Percentiles rank a stretch among this genome's conserved stretches.
phyloP scores from a whole-genome alignment of 2,329 filamentous ascomycete genomes.

The Epichloe uncinata region DNA sequence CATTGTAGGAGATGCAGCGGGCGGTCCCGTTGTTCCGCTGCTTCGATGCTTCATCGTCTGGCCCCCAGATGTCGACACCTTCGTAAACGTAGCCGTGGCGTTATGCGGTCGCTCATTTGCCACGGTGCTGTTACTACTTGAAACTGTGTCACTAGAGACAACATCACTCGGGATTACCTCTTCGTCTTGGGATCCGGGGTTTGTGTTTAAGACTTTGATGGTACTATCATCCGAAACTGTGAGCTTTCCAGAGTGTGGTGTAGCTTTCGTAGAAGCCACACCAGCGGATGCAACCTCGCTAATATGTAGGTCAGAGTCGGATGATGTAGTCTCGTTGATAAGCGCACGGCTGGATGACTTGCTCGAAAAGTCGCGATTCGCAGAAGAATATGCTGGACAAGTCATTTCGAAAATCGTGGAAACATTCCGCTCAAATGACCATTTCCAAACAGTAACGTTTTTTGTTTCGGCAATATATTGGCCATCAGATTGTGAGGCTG shows the following conservation, averaged over 20 bases:
- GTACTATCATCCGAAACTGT: neutral
- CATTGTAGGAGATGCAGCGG: conserved; percentile 54
- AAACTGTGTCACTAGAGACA: neutral
- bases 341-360: neutral
- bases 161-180: neutral
- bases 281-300: neutral
- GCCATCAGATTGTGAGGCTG: neutral
- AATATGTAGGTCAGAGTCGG: neutral
- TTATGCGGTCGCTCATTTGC: conserved; percentile 4
- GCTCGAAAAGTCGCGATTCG: neutral
- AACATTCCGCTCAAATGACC: neutral
- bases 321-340: neutral
- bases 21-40: conserved; percentile 14
- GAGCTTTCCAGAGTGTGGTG: neutral
- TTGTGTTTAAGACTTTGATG: neutral
- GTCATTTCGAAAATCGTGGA: neutral
- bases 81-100: conserved; percentile 2
- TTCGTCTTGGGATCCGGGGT: neutral
- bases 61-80: conserved; percentile 5
- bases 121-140: neutral
- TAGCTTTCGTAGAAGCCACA: neutral
- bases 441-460: neutral
- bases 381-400: neutral
- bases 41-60: conserved; percentile 15
- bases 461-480: neutral